Evolutionary conservation across 352 stramenopile species (phyloP), one percentile per base, ranked within the genome.

Genomic region (Phytophthora macrochlamydospora): DNA sequence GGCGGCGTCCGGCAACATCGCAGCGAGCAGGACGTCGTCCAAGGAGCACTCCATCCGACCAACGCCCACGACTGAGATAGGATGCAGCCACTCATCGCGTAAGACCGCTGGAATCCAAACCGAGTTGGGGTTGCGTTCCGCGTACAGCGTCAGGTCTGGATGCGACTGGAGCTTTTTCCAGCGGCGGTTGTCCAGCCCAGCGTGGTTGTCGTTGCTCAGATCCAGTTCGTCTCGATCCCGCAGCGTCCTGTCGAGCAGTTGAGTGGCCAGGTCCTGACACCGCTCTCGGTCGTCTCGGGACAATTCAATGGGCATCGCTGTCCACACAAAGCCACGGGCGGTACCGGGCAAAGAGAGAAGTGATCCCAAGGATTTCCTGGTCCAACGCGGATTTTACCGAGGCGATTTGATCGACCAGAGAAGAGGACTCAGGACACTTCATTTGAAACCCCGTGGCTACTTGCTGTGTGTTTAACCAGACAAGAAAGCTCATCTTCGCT

Each of bases 91-190:
- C 7, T 62, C 51, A 13, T 57, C 51, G 3, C 57, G 63, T 35
- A 56, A 42, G 48, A 71, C 62, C 4, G 60, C 40, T 2, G 63
- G 57, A 37, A 71, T 58, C 63, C 63, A 71, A 43, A 57, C 63
- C 3, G 63, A 51, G 42, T 67, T 66, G 7, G 63, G 49, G 8
- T 42, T 53, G 5, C 63, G 63, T 40, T 71, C 63, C 2, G 63
- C 56, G 57, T 71, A 71, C 51, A 71, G 44, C 33, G 57, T 71
- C 14, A 71, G 40, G 35, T 58, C 54, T 9, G 51, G 24, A 8
- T 67, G 50, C 3, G 63, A 53, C 38, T 71, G 56, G 11, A 71
- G 63, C 43, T 71, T 71, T 51, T 66, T 71, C 63, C 63, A 71
- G 6, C 57, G 63, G 12, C 29, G 59, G 1, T 43, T 56, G n/a